A percentile compares a stretch with the other conserved stretches of the same genome.
phyloP scores from a whole-genome alignment of 164 flowering plant species.

The Houttuynia cordata region DNA sequence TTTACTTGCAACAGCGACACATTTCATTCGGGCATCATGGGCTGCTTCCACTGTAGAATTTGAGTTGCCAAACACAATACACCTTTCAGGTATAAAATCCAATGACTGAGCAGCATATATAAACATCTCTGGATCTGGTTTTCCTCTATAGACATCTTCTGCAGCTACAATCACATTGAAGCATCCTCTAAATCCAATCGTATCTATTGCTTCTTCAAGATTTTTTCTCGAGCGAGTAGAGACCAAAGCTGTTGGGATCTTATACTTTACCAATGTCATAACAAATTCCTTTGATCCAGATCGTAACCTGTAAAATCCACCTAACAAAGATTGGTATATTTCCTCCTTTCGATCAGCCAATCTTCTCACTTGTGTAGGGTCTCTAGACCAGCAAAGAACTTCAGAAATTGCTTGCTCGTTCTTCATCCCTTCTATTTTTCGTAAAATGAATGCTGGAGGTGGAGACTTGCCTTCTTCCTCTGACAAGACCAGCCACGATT shows the following conservation, averaged over 20 bases:
- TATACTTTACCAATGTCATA: slow-evolving; percentile 54
- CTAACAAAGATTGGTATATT: slow-evolving; percentile 61
- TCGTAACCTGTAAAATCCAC: slow-evolving; percentile 59
- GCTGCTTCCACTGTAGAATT: slow-evolving; percentile 92
- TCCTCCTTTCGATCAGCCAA: slow-evolving; percentile 77
- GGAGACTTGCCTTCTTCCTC: slow-evolving; percentile 89
- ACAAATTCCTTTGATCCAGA: slow-evolving; percentile 80
- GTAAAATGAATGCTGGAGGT: slow-evolving; percentile 58
- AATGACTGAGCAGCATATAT: slow-evolving; percentile 77
- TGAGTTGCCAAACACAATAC: slow-evolving; percentile 95
- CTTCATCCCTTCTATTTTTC: slow-evolving; percentile 92
- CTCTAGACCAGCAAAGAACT: slow-evolving; percentile 95
- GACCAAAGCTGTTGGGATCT: slow-evolving; percentile 88
- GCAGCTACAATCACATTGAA: slow-evolving; percentile 73
- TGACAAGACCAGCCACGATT: slow-evolving; percentile 73
- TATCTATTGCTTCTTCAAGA: slow-evolving; percentile 54
- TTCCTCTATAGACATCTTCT: slow-evolving; percentile 90
- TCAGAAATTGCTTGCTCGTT: slow-evolving; percentile 93
- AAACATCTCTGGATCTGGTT: slow-evolving; percentile 99
- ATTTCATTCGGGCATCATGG: slow-evolving; percentile 90
- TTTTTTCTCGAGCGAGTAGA: slow-evolving; percentile 68
- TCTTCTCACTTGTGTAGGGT: slow-evolving; percentile 50
- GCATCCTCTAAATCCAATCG: slow-evolving; percentile 49
- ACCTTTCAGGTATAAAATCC: slow-evolving; percentile 73
- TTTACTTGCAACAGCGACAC: slow-evolving; percentile 93